Base-by-base conservation (phyloP, 331 rosid species). In the Erythrophleum ivorense region DNA sequence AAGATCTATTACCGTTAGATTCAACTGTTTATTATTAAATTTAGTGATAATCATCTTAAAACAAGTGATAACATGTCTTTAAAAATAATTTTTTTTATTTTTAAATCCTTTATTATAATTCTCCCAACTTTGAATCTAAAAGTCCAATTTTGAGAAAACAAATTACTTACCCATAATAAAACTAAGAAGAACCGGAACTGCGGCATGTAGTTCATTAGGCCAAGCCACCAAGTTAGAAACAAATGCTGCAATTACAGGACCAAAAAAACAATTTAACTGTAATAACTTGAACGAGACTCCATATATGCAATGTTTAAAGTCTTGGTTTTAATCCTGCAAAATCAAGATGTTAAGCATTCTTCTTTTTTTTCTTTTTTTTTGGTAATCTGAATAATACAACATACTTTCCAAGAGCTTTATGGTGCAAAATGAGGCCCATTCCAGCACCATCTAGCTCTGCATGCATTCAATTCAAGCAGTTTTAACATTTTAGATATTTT, bases 371-470 rank as follows among this genome's bases (percentile, higher is more conserved):
- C 1, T 24, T 24, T 24, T 24, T 24, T 24, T 24, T 24, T 24
- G 29, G 29, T 24, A 71, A 50, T 13, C 71, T 10, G 57, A 73
- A 14, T 63, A 63, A 31, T n/a, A 52, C 33, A 80, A 88, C 97
- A 82, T 91, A 92, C 98, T 87, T 94, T 78, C 97, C 97, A 83
- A 96, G 98, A 85, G 99, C 97, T 90, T 92, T 88, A 79, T 94
- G 98, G 78, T 91, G 97, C 92, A 96, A 58, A 81, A 82, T 75
- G 72, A 96, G 97, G 46, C 98, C 99, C 78, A 88, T 84, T 63
- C 99, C 98, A 66, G 97, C 94, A 62, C 97, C 97, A 87, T 94
- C 99, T 80, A 91, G 49, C 77, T 98, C 99, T 94, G 92, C 84
- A 79, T 7, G 14, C 71, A 71, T 75, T 68, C 84, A 77, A 59